A percentile compares a stretch with the other conserved stretches of the same genome.
phyloP scores from a whole-genome alignment of 257 asterid species.

The Solanum sejunctum region DNA sequence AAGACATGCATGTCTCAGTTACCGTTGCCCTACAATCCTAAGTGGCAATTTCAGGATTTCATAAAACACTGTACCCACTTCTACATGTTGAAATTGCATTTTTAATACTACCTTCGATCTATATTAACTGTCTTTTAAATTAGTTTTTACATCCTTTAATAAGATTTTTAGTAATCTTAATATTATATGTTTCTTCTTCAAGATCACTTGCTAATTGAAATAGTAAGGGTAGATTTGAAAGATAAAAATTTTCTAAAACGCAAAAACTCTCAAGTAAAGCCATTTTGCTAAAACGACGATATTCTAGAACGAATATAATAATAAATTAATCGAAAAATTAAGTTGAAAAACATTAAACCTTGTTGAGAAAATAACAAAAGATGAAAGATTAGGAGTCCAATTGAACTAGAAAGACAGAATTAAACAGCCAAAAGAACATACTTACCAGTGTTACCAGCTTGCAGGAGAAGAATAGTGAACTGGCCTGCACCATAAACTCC shows the following conservation, averaged over 20 bases:
- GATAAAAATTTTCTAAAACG: background rate
- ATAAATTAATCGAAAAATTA: no score
- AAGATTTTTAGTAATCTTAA: background rate
- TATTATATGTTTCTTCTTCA: background rate
- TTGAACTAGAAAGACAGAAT: background rate
- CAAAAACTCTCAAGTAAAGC: background rate
- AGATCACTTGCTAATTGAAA: background rate
- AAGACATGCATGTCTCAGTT: background rate
- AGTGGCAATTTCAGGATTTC: background rate
- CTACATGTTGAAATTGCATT: background rate
- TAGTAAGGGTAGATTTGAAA: background rate
- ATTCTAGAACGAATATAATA: no score
- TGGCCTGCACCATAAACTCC: background rate
- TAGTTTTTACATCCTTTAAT: no score
- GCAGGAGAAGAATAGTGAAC: background rate
- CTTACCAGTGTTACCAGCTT: background rate
- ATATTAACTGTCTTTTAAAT: no score
- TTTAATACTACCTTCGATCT: background rate
- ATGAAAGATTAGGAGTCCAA: background rate
- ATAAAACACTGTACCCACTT: no score
- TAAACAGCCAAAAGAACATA: background rate
- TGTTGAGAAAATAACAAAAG: background rate
- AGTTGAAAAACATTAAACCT: background rate
- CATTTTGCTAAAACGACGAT: no score
- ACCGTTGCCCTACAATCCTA: background rate